Percentiles rank a stretch among this genome's conserved stretches.
Evolutionary conservation across 768 basidiomycete species (phyloP).

Genomic region (Lactarius quietus): DNA sequence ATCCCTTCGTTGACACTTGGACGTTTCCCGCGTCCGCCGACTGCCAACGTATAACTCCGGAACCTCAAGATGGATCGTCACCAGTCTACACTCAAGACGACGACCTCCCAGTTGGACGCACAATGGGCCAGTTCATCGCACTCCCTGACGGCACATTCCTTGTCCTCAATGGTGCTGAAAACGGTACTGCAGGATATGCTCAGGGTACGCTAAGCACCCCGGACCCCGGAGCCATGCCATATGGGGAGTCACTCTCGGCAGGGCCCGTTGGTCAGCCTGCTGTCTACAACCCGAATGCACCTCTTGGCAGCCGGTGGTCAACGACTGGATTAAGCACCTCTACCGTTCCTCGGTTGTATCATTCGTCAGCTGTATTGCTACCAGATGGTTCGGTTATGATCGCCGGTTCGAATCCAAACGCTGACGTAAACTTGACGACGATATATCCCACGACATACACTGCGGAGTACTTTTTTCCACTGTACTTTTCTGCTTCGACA

Average conservation of each 20-base stretch:
- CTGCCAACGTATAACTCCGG: constrained; percentile 83
- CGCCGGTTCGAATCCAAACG: constrained; percentile 90
- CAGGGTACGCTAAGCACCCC: constrained; percentile 38
- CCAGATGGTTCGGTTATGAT: constrained; percentile 83
- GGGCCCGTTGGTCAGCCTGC: constrained; percentile 74
- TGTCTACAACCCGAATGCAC: constrained; percentile 73
- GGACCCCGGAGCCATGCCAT: constrained; percentile 64
- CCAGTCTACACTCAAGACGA: constrained; percentile 69
- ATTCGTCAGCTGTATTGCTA: constrained; percentile 83
- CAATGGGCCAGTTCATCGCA: constrained; percentile 89
- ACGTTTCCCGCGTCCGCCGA: constrained; percentile 62
- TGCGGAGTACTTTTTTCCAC: constrained; percentile 87
- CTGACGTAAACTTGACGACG: constrained; percentile 63
- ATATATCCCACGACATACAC: constrained; percentile 73
- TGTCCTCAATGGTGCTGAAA: constrained; percentile 74
- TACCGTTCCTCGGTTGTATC: constrained; percentile 78
- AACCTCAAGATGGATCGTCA: constrained; percentile 62
- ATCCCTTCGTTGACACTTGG: constrained; percentile 71
- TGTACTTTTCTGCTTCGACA: constrained; percentile 67
- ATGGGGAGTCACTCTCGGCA: constrained; percentile 67
- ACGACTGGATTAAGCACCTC: constrained; percentile 60
- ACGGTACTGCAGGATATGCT: constrained; percentile 87
- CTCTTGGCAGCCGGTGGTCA: constrained; percentile 71
- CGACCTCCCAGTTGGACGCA: constrained; percentile 64
- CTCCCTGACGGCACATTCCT: constrained; percentile 74